Percentiles rank a stretch among this genome's conserved stretches.
Evolutionary conservation across 2,329 filamentous ascomycete genomes (phyloP).

Genomic region (Penicillium sp.): DNA sequence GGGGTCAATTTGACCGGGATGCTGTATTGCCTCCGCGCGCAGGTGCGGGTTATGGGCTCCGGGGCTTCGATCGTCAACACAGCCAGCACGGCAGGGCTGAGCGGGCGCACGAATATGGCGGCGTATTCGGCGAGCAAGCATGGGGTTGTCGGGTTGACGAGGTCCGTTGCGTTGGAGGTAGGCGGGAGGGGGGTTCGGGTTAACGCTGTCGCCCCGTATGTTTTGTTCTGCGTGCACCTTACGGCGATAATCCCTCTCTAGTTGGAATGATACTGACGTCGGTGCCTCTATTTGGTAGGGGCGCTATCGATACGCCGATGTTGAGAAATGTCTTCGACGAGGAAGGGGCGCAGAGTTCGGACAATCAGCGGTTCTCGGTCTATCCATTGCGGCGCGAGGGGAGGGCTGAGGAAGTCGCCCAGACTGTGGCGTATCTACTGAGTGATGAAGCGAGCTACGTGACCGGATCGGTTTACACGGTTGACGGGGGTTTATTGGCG

Average conservation of each 20-base stretch:
- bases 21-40: background rate
- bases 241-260: background rate
- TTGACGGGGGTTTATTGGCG: conserved; percentile 3
- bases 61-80: conserved; percentile 4
- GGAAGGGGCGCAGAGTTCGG: background rate
- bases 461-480: background rate
- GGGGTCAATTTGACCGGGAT: conserved; percentile 10
- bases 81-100: background rate
- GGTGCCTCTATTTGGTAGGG: background rate
- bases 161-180: conserved; percentile 2
- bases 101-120: background rate
- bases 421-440: conserved; percentile 4
- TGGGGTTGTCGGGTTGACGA: conserved; percentile 1
- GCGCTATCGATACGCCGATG: conserved; percentile 3
- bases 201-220: conserved; percentile 9
- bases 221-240: background rate
- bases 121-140: conserved; percentile 9
- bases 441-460: conserved; percentile 4
- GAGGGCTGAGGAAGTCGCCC: conserved; percentile 1
- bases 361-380: too few species aligned
- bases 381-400: background rate
- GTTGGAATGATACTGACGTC: background rate
- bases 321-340: background rate
- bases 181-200: background rate
- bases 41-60: background rate